Evolutionary conservation across 2,329 filamentous ascomycete species (phyloP).

Genomic region (Penicillium nordicum): DNA sequence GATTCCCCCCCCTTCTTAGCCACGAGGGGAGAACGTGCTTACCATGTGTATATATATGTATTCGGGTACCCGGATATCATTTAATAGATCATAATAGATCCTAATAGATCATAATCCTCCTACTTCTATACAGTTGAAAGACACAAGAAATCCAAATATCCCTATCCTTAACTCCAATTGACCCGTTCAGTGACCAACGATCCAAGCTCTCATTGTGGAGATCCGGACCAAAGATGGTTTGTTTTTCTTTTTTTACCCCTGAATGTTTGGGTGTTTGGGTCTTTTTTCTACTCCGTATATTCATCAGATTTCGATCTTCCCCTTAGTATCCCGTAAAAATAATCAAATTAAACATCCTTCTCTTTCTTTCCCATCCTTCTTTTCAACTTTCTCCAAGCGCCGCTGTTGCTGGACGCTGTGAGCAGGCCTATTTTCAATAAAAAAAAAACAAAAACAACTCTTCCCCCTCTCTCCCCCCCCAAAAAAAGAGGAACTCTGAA

Average conservation of each 20-base stretch:
- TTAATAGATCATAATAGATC: too few species aligned
- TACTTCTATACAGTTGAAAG: too few species aligned
- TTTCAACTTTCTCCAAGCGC: slow-evolving; percentile 30
- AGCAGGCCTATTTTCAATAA: slow-evolving; percentile 30
- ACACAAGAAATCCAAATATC: neutral
- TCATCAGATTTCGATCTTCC: neutral
- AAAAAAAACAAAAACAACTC: neutral
- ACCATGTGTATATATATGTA: neutral
- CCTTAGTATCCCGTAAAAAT: neutral
- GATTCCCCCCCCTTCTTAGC: neutral
- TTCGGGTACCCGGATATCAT: too few species aligned
- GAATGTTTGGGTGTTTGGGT: slow-evolving; percentile 4
- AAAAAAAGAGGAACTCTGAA: slow-evolving; percentile 9
- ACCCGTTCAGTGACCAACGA: slow-evolving; percentile 5
- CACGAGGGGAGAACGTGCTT: neutral
- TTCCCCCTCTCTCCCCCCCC: neutral
- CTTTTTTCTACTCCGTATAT: neutral
- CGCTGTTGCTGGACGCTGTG: slow-evolving; percentile 37
- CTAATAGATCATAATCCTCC: too few species aligned
- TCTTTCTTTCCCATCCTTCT: slow-evolving; percentile 13
- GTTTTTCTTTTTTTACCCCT: slow-evolving; percentile 20
- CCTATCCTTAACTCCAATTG: slow-evolving; percentile 12
- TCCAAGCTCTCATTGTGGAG: slow-evolving; percentile 19
- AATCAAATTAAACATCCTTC: neutral
- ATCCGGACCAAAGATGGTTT: neutral